A percentile compares a stretch with the other conserved stretches of the same genome.
These are phyloP conservation scores for Biscogniauxia mediterranea DNA, from an alignment of 2,329 filamentous ascomycete species.

Conservation along the genomic window DNA sequence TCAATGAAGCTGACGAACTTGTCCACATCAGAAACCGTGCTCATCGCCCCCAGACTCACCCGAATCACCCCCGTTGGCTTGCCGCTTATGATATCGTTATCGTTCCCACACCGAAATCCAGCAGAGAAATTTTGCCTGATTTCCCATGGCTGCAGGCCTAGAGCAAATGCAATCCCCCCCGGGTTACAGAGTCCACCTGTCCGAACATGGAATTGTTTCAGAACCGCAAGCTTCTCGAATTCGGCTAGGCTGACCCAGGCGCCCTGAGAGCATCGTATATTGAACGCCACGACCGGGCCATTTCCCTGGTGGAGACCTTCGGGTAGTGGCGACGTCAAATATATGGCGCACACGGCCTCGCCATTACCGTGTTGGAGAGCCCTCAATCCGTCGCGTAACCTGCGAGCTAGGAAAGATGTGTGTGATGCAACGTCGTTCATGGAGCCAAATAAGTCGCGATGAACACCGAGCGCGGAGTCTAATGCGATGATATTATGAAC, in stretches of 20 bases:
- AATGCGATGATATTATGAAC: slow-evolving; percentile 88
- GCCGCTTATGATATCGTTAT: slow-evolving; percentile 76
- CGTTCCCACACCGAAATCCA: slow-evolving; percentile 80
- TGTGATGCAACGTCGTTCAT: slow-evolving; percentile 71
- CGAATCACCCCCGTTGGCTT: slow-evolving; percentile 87
- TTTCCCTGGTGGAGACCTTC: slow-evolving; percentile 38
- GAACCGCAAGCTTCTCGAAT: slow-evolving; percentile 78
- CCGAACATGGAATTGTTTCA: slow-evolving; percentile 79
- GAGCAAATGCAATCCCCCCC: slow-evolving; percentile 72
- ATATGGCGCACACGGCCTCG: slow-evolving; percentile 62
- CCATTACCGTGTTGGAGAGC: slow-evolving; percentile 69
- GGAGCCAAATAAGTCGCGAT: slow-evolving; percentile 66
- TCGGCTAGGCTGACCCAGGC: slow-evolving; percentile 79
- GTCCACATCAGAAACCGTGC: slow-evolving; percentile 70
- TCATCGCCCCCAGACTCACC: slow-evolving; percentile 88
- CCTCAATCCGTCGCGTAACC: slow-evolving; percentile 57
- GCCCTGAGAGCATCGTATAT: slow-evolving; percentile 66
- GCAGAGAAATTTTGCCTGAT: slow-evolving; percentile 81
- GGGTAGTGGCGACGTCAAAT: slow-evolving; percentile 42
- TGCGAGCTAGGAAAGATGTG: slow-evolving; percentile 61
- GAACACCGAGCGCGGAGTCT: slow-evolving; percentile 68
- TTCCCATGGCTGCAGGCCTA: slow-evolving; percentile 76
- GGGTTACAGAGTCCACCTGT: slow-evolving; percentile 92
- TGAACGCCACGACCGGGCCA: slow-evolving; percentile 83
- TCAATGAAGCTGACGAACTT: slow-evolving; percentile 68